phyloP scores from a whole-genome alignment of 495 filamentous ascomycete species.

The Penicillium bialowiezense region DNA sequence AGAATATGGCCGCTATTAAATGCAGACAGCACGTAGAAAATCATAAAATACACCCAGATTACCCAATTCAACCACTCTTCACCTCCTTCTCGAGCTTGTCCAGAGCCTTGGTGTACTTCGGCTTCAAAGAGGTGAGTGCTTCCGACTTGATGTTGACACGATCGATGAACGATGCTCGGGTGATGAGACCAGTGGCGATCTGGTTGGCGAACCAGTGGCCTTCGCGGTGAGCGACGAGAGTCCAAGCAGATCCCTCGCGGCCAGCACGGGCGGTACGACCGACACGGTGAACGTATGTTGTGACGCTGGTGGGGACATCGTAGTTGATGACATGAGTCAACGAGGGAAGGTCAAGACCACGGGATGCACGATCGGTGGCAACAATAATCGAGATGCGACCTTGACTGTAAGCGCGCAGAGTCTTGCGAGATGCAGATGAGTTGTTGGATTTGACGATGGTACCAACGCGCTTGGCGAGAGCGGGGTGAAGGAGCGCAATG shows the following conservation, averaged over 20 bases:
- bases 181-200: constrained; percentile 56
- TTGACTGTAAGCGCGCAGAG: constrained; percentile 58
- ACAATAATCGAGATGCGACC: constrained; percentile 72
- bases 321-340: constrained; percentile 91
- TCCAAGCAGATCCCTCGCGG: constrained; percentile 74
- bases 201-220: constrained; percentile 84
- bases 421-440: constrained; percentile 59
- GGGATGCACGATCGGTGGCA: constrained; percentile 86
- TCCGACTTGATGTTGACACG: constrained; percentile 45
- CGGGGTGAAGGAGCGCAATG: constrained; percentile 63
- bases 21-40: constrained; percentile 1
- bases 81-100: constrained; percentile 45
- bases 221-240: constrained; percentile 72
- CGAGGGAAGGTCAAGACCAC: constrained; percentile 81
- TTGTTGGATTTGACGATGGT: constrained; percentile 74
- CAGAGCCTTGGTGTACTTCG: constrained; percentile 60
- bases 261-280: constrained; percentile 88
- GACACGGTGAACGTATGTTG: constrained; percentile 87
- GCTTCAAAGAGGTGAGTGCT: constrained; percentile 45
- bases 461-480: constrained; percentile 53
- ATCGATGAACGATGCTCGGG: constrained; percentile 34
- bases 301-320: constrained; percentile 77
- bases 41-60: constrained; percentile 3
- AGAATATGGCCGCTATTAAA: constrained; percentile 4
- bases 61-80: constrained; percentile 6